Evolutionary conservation across 2,329 filamentous ascomycete genomes (phyloP).

Genomic region (Alternaria alternata): DNA sequence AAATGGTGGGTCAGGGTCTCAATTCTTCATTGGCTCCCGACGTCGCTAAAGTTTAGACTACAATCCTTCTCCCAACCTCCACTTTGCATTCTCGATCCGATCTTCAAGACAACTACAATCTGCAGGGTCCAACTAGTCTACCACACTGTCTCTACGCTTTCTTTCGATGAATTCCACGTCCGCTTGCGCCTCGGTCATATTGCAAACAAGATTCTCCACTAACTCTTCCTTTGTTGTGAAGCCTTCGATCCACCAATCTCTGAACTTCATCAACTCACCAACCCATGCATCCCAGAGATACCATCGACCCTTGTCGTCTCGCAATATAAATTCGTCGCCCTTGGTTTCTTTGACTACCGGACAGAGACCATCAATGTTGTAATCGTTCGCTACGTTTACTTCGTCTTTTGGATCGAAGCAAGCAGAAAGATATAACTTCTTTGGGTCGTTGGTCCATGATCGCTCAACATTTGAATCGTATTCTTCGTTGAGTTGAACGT

Average conservation of each 20-base stretch:
- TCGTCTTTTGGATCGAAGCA: slow-evolving; percentile 5
- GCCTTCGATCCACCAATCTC: slow-evolving; percentile 9
- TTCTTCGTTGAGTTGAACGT: slow-evolving; percentile 11
- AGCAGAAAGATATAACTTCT: slow-evolving; percentile 6
- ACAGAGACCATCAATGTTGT: slow-evolving; percentile 11
- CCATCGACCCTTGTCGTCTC: slow-evolving; percentile 1
- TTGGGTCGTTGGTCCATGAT: slow-evolving; percentile 18
- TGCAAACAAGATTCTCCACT: slow-evolving; percentile 7
- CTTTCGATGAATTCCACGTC: slow-evolving; percentile 6
- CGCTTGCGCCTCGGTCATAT: slow-evolving; percentile 10
- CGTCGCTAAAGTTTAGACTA: slow-evolving; percentile 14
- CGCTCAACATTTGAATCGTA: not conserved
- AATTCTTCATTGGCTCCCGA: slow-evolving; percentile 19
- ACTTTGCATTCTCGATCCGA: not conserved
- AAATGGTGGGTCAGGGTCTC: slow-evolving; percentile 21
- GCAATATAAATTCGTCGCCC: slow-evolving; percentile 10
- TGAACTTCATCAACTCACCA: slow-evolving; percentile 9
- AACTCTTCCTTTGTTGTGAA: slow-evolving; percentile 14
- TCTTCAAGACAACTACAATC: not conserved
- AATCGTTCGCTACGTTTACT: slow-evolving; percentile 12
- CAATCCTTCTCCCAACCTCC: slow-evolving; percentile 2
- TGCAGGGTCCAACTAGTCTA: slow-evolving; percentile 7
- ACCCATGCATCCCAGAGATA: slow-evolving; percentile 19
- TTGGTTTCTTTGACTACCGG: slow-evolving; percentile 12
- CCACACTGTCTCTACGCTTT: slow-evolving; percentile 1